phyloP scores from a whole-genome alignment of 2,329 filamentous ascomycete species.

The Aspergillus thermomutatus region DNA sequence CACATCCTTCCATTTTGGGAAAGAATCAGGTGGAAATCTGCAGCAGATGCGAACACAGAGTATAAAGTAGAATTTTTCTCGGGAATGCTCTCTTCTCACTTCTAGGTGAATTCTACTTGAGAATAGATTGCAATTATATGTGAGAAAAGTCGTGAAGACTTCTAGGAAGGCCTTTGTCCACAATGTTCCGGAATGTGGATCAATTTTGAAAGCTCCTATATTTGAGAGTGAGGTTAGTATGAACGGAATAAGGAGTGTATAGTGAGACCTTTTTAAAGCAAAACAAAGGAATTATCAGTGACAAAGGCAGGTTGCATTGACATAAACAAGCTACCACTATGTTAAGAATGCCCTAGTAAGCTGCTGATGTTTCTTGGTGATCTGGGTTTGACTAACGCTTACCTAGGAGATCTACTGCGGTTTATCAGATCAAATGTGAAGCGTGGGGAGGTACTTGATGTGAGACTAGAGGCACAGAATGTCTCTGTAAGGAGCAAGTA shows the following conservation, averaged over 20 bases:
- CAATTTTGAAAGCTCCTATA: background rate
- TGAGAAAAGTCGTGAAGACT: background rate
- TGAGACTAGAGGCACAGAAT: background rate
- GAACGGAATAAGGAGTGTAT: background rate
- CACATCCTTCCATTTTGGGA: conserved; percentile 16
- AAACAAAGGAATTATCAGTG: background rate
- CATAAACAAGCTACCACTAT: background rate
- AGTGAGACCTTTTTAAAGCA: background rate
- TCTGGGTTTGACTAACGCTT: background rate
- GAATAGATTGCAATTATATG: background rate
- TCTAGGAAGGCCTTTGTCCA: background rate
- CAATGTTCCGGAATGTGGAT: background rate
- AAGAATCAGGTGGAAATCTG: background rate
- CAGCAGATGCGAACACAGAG: background rate
- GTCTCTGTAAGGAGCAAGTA: background rate
- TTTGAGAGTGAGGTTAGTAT: background rate
- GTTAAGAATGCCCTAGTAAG: background rate
- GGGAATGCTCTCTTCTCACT: background rate
- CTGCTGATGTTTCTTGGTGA: background rate
- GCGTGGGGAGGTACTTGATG: background rate
- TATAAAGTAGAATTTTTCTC: background rate
- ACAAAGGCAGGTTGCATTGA: background rate
- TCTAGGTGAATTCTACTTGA: background rate
- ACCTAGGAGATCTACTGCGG: background rate
- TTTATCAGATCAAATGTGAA: background rate